Conservation (phyloP, 2,329 filamentous ascomycete species). For the Raffaelea albimanens region DNA sequence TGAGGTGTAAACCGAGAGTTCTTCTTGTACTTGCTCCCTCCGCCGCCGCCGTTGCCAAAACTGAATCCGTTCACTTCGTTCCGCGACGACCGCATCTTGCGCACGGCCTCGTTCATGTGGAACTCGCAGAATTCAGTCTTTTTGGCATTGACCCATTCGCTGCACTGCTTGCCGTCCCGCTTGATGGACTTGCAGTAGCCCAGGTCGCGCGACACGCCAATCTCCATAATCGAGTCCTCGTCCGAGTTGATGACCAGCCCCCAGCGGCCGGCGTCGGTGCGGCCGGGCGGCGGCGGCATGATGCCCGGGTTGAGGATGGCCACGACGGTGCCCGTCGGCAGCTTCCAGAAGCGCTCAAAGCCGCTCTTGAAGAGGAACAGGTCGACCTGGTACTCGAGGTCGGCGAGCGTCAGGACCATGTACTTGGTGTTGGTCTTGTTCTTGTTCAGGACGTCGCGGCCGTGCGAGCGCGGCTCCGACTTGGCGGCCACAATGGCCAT, state of each 20-base stretch:
- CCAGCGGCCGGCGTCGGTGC: slow-evolving; percentile 72
- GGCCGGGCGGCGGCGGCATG: slow-evolving; percentile 73
- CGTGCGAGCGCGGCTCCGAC: slow-evolving; percentile 61
- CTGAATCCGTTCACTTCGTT: slow-evolving; percentile 70
- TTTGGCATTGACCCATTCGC: slow-evolving; percentile 75
- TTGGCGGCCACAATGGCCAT: slow-evolving; percentile 84
- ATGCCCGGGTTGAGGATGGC: slow-evolving; percentile 87
- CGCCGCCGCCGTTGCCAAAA: slow-evolving; percentile 24
- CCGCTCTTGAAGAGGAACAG: slow-evolving; percentile 86
- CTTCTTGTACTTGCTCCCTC: slow-evolving; percentile 18
- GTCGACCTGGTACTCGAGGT: slow-evolving; percentile 84
- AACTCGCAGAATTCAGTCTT: slow-evolving; percentile 90
- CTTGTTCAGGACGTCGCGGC: neutral
- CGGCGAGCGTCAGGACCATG: slow-evolving; percentile 82
- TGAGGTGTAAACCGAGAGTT: neutral
- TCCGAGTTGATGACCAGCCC: slow-evolving; percentile 77
- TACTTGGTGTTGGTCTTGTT: slow-evolving; percentile 57
- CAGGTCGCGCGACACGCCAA: slow-evolving; percentile 75
- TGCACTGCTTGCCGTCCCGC: slow-evolving; percentile 75
- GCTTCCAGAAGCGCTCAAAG: slow-evolving; percentile 87
- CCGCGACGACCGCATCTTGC: slow-evolving; percentile 54
- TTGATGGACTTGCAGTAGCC: slow-evolving; percentile 80
- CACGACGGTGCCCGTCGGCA: slow-evolving; percentile 83
- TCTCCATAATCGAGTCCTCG: slow-evolving; percentile 80
- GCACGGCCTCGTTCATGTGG: slow-evolving; percentile 74